These are phyloP conservation scores for Coemansia sp. DNA, from an alignment of 192 early-diverging fungal species.

Conservation along the genomic window DNA sequence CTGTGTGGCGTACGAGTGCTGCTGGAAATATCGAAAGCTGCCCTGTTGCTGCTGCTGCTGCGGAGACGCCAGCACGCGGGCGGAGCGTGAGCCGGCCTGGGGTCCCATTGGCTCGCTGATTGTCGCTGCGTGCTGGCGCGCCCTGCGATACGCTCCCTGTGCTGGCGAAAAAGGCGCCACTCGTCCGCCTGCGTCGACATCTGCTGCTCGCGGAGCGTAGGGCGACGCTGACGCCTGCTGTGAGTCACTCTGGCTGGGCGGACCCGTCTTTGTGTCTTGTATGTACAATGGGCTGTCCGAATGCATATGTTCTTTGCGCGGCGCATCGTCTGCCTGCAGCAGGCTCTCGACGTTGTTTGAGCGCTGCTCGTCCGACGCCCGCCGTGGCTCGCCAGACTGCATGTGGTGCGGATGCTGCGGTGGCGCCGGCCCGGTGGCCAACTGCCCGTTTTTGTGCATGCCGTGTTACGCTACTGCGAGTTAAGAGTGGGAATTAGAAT, in stretches of 20 bases:
- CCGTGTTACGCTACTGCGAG: conserved; percentile 4
- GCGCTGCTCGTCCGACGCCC: conserved; percentile 16
- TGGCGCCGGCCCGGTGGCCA: conserved; percentile 18
- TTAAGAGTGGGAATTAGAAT: not conserved
- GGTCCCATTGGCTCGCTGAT: conserved; percentile 48
- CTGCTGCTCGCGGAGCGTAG: conserved; percentile 8
- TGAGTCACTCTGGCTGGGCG: no score
- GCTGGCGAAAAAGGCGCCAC: conserved; percentile 10
- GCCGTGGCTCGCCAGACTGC: conserved; percentile 3
- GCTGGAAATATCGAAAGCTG: conserved; percentile 34
- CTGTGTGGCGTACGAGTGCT: conserved; percentile 17
- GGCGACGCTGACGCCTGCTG: conserved; percentile 22
- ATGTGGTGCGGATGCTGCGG: conserved; percentile 1
- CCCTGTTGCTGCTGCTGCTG: conserved; percentile 28
- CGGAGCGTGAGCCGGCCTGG: conserved; percentile 15
- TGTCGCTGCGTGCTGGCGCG: conserved; percentile 49
- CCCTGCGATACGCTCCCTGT: conserved; percentile 17
- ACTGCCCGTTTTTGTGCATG: conserved; percentile 52
- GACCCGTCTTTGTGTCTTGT: conserved; percentile 1
- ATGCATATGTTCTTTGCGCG: conserved; percentile 17
- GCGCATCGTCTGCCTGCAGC: conserved; percentile 15
- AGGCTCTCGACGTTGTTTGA: conserved; percentile 28
- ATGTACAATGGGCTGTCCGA: conserved; percentile 22
- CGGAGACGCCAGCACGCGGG: conserved; percentile 10
- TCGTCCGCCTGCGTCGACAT: conserved; percentile 6